Percentiles rank a stretch among this genome's conserved stretches.
Evolutionary conservation across 2,329 filamentous ascomycete genomes (phyloP).

Genomic region (Cladosporium sp.): DNA sequence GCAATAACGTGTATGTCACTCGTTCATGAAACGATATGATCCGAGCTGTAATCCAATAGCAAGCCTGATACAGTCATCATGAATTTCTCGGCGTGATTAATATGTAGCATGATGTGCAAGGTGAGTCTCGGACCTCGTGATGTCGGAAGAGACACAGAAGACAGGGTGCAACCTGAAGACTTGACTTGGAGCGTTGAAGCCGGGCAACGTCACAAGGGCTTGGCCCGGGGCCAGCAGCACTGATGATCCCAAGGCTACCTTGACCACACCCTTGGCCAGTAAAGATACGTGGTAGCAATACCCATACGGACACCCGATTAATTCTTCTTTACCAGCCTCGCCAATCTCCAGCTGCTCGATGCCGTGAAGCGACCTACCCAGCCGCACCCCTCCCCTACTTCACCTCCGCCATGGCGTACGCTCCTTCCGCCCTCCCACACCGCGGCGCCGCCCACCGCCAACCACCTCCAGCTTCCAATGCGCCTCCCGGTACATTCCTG

Average conservation of each 20-base stretch:
- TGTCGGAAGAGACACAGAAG: not conserved
- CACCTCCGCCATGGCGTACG: constrained; percentile 17
- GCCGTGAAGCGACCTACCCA: constrained; percentile 11
- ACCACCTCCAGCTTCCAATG: constrained; percentile 26
- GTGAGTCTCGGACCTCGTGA: not conserved
- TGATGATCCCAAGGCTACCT: not conserved
- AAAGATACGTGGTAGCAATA: constrained; percentile 19
- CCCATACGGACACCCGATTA: not conserved
- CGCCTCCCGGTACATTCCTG: constrained; percentile 74
- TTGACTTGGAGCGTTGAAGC: constrained; percentile 1
- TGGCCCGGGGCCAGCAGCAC: constrained; percentile 6
- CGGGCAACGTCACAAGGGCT: constrained; percentile 9
- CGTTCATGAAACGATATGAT: not conserved
- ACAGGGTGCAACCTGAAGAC: constrained; percentile 17
- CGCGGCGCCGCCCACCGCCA: constrained; percentile 14
- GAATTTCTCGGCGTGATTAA: not conserved
- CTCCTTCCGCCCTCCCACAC: constrained; percentile 17
- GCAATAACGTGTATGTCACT: not conserved
- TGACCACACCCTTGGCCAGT: constrained; percentile 7
- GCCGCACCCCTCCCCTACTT: constrained; percentile 9
- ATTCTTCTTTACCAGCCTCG: not conserved
- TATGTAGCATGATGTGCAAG: not conserved
- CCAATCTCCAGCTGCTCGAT: not conserved
- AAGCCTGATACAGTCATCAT: not conserved
- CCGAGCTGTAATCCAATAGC: not conserved